Percentiles rank a stretch among this genome's conserved stretches.
These are phyloP conservation scores for Fraxinus angustifolia DNA, from an alignment of 305 asterid genomes.

Conservation along the genomic window DNA sequence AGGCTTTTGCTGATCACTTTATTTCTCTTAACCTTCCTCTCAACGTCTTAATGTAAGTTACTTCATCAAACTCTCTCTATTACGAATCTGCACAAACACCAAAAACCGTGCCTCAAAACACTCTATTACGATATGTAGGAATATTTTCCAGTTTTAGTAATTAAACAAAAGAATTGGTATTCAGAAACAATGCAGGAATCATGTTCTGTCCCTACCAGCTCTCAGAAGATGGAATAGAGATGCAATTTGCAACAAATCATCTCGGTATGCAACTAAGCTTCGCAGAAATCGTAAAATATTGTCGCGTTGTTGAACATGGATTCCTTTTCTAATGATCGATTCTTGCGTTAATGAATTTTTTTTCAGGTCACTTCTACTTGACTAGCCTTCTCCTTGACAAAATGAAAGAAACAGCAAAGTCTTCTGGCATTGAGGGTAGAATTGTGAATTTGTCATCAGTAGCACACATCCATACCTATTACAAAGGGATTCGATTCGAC, in stretches of 20 bases:
- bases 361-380: conserved; percentile 49
- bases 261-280: conserved; percentile 41
- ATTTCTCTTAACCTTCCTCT: conserved; percentile 69
- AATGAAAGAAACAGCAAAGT: conserved; percentile 43
- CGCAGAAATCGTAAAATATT: not conserved
- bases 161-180: not conserved
- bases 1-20: conserved; percentile 56
- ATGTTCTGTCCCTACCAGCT: conserved; percentile 81
- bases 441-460: conserved; percentile 46
- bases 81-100: not conserved
- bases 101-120: not conserved
- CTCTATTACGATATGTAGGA: not conserved
- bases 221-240: conserved; percentile 70
- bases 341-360: no score
- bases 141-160: not conserved
- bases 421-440: conserved; percentile 40
- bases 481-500: conserved; percentile 34
- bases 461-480: conserved; percentile 38
- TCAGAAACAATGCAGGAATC: conserved; percentile 80
- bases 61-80: not conserved
- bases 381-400: conserved; percentile 43
- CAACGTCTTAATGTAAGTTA: conserved; percentile 67
- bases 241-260: conserved; percentile 77
- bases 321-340: not conserved
- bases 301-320: not conserved